Conservation (phyloP, 768 basidiomycete genomes). For the Amanita polypyramis region DNA sequence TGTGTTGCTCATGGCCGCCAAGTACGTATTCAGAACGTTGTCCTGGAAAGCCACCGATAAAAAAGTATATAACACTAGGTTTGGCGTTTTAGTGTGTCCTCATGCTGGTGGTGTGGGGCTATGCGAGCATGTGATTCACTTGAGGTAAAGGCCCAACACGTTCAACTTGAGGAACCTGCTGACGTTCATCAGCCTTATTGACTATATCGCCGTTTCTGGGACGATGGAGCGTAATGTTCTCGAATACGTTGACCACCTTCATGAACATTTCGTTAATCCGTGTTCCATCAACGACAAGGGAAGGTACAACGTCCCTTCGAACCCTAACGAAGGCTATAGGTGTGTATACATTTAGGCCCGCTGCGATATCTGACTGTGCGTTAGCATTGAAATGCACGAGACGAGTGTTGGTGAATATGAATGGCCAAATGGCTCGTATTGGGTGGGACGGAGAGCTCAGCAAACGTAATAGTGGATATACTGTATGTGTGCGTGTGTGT, state of each 20-base stretch:
- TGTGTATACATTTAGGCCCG: conserved; percentile 16
- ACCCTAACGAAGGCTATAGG: conserved; percentile 75
- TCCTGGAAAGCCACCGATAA: neutral
- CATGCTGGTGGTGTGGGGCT: conserved; percentile 93
- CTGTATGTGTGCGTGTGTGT: no score
- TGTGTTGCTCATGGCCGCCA: conserved; percentile 84
- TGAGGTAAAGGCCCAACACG: conserved; percentile 30
- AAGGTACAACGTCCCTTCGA: conserved; percentile 77
- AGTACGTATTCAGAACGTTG: conserved; percentile 29
- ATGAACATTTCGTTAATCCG: conserved; percentile 87
- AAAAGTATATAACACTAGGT: conserved; percentile 36
- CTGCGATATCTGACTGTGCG: conserved; percentile 6
- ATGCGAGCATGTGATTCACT: conserved; percentile 85
- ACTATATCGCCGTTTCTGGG: conserved; percentile 87
- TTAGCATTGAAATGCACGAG: conserved; percentile 83
- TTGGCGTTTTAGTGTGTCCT: conserved; percentile 80
- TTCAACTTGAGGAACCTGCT: neutral
- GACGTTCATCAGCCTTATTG: conserved; percentile 53
- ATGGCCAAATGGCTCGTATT: conserved; percentile 82
- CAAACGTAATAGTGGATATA: neutral
- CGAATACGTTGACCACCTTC: conserved; percentile 84
- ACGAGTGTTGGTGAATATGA: conserved; percentile 74
- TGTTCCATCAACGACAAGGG: conserved; percentile 81
- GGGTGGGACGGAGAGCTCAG: conserved; percentile 29
- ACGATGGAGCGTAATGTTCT: conserved; percentile 92